Evolutionary conservation across 768 basidiomycete genomes (phyloP), one percentile per base, ranked within the genome.

Genomic region (Mycena filopes): DNA sequence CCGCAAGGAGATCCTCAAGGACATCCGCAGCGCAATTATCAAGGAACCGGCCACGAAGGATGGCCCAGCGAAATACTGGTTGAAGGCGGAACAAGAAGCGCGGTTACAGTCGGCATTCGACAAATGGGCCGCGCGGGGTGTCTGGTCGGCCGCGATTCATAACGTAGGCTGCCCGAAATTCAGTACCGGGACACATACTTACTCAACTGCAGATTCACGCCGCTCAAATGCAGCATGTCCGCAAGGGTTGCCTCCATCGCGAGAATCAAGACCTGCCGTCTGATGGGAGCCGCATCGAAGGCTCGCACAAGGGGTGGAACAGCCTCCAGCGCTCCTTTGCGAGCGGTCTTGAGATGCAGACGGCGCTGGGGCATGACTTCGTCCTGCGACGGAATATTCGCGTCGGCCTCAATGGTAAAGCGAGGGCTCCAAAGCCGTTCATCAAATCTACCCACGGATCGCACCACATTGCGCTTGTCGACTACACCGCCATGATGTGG

Each of bases 261-360:
- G n/a, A 50, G 1, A 58, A 62, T 1, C 47, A 72, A 21, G 77
- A 74, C 42, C 62, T 76, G 6, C 40, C 33, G 0, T 60, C 73
- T 0, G 72, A 78, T 46, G 72, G 77, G 0, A 76, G 74, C 18
- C 70, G 65, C 1, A 76, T 78, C 13, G 72, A 78, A 28, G 74
- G 72, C 0, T 50, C 48, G 12, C 75, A 76, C 55, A 77, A 76
- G 42, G 72, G 65, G 0, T 77, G 73, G 75, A 77, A 77, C 40
- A 29, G 54, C 2, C 28, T 77, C 0, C 65, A 70, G 51, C 53
- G 68, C 0, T 50, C 69, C 1, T 53, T 67, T 18, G 67, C 77
- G 0, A 72, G 74, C 29, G 73, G 76, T 1, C 42, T 78, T 0
- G 65, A 50, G 4, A 56, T 69, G 15, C 55, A 77, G 15, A 15